phyloP scores from a whole-genome alignment of 2,329 filamentous ascomycete species.

The Pyrenophora graminea region DNA sequence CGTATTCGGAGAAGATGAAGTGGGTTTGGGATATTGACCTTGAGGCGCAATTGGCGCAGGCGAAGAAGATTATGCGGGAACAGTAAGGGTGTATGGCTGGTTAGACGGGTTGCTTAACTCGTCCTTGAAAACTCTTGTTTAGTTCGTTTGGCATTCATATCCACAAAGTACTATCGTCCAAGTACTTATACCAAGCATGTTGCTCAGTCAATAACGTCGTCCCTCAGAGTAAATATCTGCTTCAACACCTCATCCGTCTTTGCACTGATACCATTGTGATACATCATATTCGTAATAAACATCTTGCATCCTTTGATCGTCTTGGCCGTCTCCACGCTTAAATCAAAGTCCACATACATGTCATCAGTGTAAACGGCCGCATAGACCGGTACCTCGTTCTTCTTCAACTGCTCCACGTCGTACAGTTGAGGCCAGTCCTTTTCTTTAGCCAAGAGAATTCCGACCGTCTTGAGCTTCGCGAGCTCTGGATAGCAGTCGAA shows the following conservation, averaged over 20 bases:
- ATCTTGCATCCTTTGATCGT: conserved; percentile 78
- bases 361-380: conserved; percentile 83
- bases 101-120: too few species aligned
- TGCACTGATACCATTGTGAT: conserved; percentile 79
- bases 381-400: conserved; percentile 84
- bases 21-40: conserved; percentile 51
- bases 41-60: conserved; percentile 40
- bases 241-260: conserved; percentile 77
- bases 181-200: too few species aligned
- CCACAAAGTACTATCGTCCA: too few species aligned
- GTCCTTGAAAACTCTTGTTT: too few species aligned
- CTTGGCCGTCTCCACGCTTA: conserved; percentile 73
- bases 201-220: conserved; percentile 64
- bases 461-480: conserved; percentile 67
- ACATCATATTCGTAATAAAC: conserved; percentile 83
- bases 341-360: conserved; percentile 85
- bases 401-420: conserved; percentile 70
- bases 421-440: conserved; percentile 78
- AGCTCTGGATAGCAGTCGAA: conserved; percentile 82
- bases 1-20: conserved; percentile 37
- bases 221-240: conserved; percentile 75
- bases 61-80: conserved; percentile 31
- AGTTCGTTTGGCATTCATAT: too few species aligned
- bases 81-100: too few species aligned
- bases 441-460: conserved; percentile 70